phyloP scores from a whole-genome alignment of 2,329 filamentous ascomycete species.

The Plenodomus lindquistii region DNA sequence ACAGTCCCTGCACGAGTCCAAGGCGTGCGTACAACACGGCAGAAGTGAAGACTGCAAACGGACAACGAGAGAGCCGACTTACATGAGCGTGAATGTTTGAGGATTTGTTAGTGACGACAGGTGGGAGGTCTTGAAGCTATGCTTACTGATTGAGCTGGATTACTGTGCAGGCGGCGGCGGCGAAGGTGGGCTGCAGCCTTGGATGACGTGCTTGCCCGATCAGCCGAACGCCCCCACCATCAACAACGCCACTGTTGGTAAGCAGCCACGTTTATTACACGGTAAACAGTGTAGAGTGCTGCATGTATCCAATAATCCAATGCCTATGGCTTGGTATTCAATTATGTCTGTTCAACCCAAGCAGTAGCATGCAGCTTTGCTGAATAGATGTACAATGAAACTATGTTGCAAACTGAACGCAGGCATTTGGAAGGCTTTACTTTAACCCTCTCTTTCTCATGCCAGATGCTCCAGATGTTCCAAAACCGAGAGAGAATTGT shows the following conservation, averaged over 20 bases:
- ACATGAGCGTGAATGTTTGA: constrained; percentile 20
- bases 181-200: constrained; percentile 18
- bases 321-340: no score
- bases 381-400: background rate
- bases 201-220: constrained; percentile 29
- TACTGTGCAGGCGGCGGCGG: constrained; percentile 15
- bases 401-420: background rate
- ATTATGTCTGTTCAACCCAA: background rate
- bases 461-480: background rate
- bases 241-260: background rate
- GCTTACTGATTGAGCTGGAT: constrained; percentile 2
- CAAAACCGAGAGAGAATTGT: constrained; percentile 18
- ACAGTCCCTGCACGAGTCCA: constrained; percentile 29
- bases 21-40: constrained; percentile 7
- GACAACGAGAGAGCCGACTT: constrained; percentile 22
- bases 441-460: background rate
- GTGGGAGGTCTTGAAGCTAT: background rate
- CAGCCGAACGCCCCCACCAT: constrained; percentile 17
- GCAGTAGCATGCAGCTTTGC: no score
- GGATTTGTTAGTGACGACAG: constrained; percentile 7
- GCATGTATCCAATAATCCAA: constrained; percentile 2
- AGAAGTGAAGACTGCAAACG: constrained; percentile 3
- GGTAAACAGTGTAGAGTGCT: no score
- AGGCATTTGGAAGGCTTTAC: background rate
- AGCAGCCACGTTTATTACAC: no score